Base-by-base conservation (phyloP, 2,329 filamentous ascomycete species). In the Cadophora luteo-olivacea region DNA sequence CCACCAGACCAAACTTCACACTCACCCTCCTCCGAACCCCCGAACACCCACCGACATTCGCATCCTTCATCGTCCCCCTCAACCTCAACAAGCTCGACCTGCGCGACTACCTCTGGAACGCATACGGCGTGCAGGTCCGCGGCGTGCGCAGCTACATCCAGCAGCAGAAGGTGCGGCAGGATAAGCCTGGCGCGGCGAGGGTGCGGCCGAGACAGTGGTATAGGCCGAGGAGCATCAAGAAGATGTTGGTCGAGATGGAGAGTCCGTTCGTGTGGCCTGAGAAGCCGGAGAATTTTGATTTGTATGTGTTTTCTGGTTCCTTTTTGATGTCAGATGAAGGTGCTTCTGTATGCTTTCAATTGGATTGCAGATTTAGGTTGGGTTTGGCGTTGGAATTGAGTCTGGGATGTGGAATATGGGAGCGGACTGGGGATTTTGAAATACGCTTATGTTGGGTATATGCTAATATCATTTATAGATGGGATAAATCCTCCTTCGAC, bases 11-110 rank as follows among this genome's bases (percentile, higher is more conserved):
- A 64, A 89, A 91, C 78, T 92, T 97, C 82, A 87, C 89, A 72
- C 84, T 98, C 77, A 90, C 91, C 69, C 87, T 98, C 76, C 84
- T 97, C 75, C 91, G 90, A 74, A 91, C 89, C 68, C 87, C 89
- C 36, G 85, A 87, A 73, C 87, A 92, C 65, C 90, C 92, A 8
- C 89, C 94, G 24, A 91, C 89, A 79, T 93, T 92, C 79, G 96
- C 95, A 72, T 91, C 90, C 76, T 99, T 99, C 87, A 86, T 91
- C 77, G 95, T 97, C 38, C 96, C 96, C 12, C 86, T 98, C 75
- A 89, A 88, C 75, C 94, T 97, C 85, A 97, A 93, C 85, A 99
- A 99, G 83, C 91, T 98, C 81, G 96, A 99, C 80, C 83, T 99
- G 52, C 92, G 94, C 80, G 94, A 97, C 83, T 99, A 98, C 84